A percentile compares a stretch with the other conserved stretches of the same genome.
These are phyloP conservation scores for Oryza meyeriana DNA, from an alignment of 176 grass and related monocot genomes.

Conservation along the genomic window DNA sequence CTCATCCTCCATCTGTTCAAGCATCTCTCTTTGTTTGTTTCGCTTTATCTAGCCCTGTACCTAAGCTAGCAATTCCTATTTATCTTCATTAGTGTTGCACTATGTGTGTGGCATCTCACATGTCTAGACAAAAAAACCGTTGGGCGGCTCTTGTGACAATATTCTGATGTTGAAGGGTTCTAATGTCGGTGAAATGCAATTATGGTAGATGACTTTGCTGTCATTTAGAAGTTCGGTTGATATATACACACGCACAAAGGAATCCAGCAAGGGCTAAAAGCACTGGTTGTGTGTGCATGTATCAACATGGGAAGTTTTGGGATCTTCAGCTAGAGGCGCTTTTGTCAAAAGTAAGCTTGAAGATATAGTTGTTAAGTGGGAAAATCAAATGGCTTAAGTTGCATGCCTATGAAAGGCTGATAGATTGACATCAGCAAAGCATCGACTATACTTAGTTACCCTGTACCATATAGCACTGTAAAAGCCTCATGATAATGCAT, in stretches of 20 bases:
- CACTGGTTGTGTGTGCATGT: not conserved
- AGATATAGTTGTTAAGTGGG: slow-evolving; percentile 16
- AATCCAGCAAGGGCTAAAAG: not conserved
- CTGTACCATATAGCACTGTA: not conserved
- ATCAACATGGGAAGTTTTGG: not conserved
- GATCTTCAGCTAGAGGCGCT: not conserved
- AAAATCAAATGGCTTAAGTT: not conserved
- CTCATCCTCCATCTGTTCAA: slow-evolving; percentile 8
- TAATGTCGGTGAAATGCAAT: slow-evolving; percentile 36
- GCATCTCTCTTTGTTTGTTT: not conserved
- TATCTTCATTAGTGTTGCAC: not conserved
- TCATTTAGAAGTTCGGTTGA: not conserved
- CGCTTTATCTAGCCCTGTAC: not conserved
- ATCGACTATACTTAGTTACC: slow-evolving; percentile 4
- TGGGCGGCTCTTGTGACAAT: not conserved
- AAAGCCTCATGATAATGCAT: not conserved
- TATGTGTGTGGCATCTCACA: not conserved
- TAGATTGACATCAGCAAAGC: slow-evolving; percentile 26
- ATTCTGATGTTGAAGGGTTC: slow-evolving; percentile 7
- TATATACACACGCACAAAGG: not conserved
- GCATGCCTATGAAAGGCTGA: not conserved
- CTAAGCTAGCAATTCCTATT: not conserved
- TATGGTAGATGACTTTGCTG: not conserved
- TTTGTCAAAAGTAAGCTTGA: slow-evolving; percentile 22
- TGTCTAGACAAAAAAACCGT: not conserved